Base-by-base conservation (phyloP, 768 basidiomycete genomes). In the Tephrocybe rancida region DNA sequence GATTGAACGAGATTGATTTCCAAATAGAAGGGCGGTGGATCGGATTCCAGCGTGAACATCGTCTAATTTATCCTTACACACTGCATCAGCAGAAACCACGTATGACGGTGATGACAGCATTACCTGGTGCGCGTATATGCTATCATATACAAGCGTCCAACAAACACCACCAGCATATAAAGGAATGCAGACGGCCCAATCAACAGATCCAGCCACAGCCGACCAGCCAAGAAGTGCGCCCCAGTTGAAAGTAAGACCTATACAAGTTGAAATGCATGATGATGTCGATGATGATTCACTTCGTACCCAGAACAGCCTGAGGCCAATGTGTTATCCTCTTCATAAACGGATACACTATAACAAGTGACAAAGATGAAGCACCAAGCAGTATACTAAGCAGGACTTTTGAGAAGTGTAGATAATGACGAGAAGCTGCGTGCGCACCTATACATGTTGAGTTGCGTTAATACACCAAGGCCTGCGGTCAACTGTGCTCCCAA, bases 61-160 rank as follows among this genome's bases (percentile, higher is more conserved):
- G 74, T 99, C 97, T 14, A 57, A 64, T 73, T 98, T 99, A 73
- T 99, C 97, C 90, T 97, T 25, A 27, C 44, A 37, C 24, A 19
- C 18, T n/a, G 18, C 22, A 43, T 63, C 44, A 43, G 54, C 9
- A 14, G 16, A 22, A 49, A 32, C 24, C 24, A 25, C 30, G 30
- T 5, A 37, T 39, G 16, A 21, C 5, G 8, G 16, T 11, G 39
- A 38, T 48, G 35, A 29, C 34, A 49, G 48, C 41, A 72, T 26
- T 56, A 90, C 93, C 76, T 98, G 96, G 69, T 99, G 97, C 2
- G 97, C 97, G 64, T 98, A 98, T 60, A 98, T 94, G 44, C 88
- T 96, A 62, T 99, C 97, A 66, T 98, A 99, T 1, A 97, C 91
- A 39, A 99, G 80, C 44, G 95, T 95, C 95, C 95, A 98, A 62